phyloP scores from a whole-genome alignment of 352 stramenopile species.

The Stramenopiles sp. region DNA sequence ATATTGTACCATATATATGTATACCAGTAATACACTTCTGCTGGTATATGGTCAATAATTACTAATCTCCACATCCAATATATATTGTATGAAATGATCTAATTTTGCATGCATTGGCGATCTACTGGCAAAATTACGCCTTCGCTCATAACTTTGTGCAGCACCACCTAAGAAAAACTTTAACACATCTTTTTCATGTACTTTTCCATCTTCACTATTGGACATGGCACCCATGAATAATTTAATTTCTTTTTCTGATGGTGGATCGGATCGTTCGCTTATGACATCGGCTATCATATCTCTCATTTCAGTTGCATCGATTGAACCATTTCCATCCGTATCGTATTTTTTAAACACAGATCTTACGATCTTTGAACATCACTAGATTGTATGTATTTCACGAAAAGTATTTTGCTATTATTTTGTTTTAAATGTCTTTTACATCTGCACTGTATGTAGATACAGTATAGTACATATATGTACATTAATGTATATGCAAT shows the following conservation, averaged over 20 bases:
- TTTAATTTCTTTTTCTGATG: not conserved
- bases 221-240: not conserved
- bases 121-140: not conserved
- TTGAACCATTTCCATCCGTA: not conserved
- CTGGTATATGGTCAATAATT: too few relatives aligned
- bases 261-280: not conserved
- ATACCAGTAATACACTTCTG: too few relatives aligned
- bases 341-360: not conserved
- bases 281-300: not conserved
- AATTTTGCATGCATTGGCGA: not conserved
- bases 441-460: too few relatives aligned
- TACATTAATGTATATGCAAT: too few relatives aligned
- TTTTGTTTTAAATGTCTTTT: too few relatives aligned
- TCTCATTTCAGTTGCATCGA: not conserved
- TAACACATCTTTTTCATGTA: not conserved
- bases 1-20: too few relatives aligned
- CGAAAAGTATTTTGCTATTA: too few relatives aligned
- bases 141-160: not conserved
- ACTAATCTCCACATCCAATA: not conserved
- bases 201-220: not conserved
- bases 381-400: too few relatives aligned
- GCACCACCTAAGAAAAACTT: not conserved
- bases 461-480: too few relatives aligned
- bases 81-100: not conserved
- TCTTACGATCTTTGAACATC: too few relatives aligned